Percentiles rank a stretch among this genome's conserved stretches.
Conservation (phyloP, 177 flowering plant species). For the Tripterygium wilfordii region DNA sequence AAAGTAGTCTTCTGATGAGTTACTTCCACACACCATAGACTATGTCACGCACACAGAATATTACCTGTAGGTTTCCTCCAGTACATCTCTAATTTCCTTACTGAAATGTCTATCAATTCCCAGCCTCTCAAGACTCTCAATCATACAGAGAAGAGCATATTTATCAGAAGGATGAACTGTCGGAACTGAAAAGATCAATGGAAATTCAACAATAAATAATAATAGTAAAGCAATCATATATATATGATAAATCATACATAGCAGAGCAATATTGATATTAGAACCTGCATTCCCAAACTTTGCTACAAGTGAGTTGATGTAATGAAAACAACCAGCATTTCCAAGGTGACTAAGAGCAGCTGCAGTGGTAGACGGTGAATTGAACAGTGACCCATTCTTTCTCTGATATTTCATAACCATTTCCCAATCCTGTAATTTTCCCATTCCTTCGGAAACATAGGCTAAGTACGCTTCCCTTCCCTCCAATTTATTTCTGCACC, state of each 20-base stretch:
- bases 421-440: not conserved
- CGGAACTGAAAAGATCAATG: not conserved
- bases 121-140: not conserved
- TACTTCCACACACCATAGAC: not conserved
- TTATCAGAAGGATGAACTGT: not conserved
- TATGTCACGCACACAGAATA: not conserved
- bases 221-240: not conserved
- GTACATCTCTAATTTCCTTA: not conserved
- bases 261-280: not conserved
- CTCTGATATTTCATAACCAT: not conserved
- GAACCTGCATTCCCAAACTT: not conserved
- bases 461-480: not conserved
- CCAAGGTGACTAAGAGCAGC: not conserved
- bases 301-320: not conserved
- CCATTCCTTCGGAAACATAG: not conserved
- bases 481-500: constrained; percentile 21
- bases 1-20: not conserved
- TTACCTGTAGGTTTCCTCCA: not conserved
- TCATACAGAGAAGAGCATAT: not conserved
- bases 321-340: not conserved
- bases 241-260: not conserved
- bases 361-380: constrained; percentile 44
- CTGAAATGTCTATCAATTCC: not conserved
- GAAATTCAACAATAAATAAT: not conserved
- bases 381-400: constrained; percentile 22